Evolutionary conservation across 2,329 filamentous ascomycete species (phyloP), one percentile per base, ranked within the genome.

Genomic region (Aspergillus novoparasiticus): DNA sequence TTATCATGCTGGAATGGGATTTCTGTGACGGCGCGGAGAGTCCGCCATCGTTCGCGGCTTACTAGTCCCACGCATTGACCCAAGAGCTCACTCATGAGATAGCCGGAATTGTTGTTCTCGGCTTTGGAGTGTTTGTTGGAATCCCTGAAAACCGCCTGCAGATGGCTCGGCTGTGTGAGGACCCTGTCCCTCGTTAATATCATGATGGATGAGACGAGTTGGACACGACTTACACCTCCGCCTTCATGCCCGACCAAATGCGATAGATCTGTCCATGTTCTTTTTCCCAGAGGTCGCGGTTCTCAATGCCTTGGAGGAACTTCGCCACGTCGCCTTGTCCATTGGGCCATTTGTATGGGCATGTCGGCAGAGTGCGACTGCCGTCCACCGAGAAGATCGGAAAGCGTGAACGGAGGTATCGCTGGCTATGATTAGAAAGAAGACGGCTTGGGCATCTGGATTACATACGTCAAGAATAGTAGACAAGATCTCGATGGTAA

Each of bases 41-140:
- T 14, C 28, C n/a, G 21, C 64, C 64, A 66, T 26, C 72, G 59
- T 3, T 65, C 28, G 1, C 68, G 64, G 48, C 73, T 81, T 59
- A 82, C 68, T 1, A 83, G 69, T 0, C 81, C 81, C 0, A 84
- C 61, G 63, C 81, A 83, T 53, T 75, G 61, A 0, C 82, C 81
- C 0, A 84, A 73, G 0, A 84, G 69, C 46, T 79, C 64, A 46
- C 75, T 66, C 69, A 83, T 67, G 1, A 78, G 60, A 9, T 69
- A 80, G 1, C 81, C 82, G 1, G 75, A 73, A 64, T 83, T 73
- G 61, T 81, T 81, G 61, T 75, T 73, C 3, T 62, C 36, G 2
- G 79, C 81, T 65, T 84, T 83, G 23, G 62, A 48, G 64, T 84
- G 81, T 43, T 68, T 74, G 59, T 83, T 72, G 0, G 82, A 84